phyloP scores from a whole-genome alignment of 169 alveolate genomes.

The Cryptosporidium ryanae region DNA sequence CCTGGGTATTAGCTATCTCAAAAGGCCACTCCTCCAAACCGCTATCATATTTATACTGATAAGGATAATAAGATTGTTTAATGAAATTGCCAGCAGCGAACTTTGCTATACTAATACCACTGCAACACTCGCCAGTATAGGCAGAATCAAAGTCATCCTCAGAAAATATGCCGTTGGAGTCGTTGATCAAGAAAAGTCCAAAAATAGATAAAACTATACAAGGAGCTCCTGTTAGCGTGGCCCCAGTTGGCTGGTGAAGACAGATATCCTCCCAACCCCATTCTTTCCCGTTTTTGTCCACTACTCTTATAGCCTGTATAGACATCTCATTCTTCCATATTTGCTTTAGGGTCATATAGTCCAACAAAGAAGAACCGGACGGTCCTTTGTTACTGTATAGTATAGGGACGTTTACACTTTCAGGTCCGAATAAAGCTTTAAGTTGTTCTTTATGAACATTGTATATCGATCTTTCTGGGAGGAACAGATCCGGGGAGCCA shows the following conservation, averaged over 20 bases:
- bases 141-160: slow-evolving; percentile 64
- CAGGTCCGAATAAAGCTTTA: slow-evolving; percentile 36
- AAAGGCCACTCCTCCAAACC: slow-evolving; percentile 62
- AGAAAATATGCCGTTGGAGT: slow-evolving; percentile 40
- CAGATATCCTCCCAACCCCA: slow-evolving; percentile 75
- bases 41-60: slow-evolving; percentile 49
- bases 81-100: slow-evolving; percentile 69
- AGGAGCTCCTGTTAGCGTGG: slow-evolving; percentile 48
- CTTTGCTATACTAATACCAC: slow-evolving; percentile 47
- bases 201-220: slow-evolving; percentile 52
- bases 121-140: slow-evolving; percentile 63
- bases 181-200: slow-evolving; percentile 63
- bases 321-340: slow-evolving; percentile 71
- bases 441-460: slow-evolving; percentile 39
- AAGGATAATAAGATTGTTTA: slow-evolving; percentile 50
- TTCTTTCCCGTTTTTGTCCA: slow-evolving; percentile 51
- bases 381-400: slow-evolving; percentile 72
- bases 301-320: slow-evolving; percentile 53
- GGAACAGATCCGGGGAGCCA: slow-evolving; percentile 64
- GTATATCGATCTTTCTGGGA: slow-evolving; percentile 53
- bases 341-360: slow-evolving; percentile 35
- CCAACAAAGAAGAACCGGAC: slow-evolving; percentile 45
- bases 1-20: slow-evolving; percentile 46
- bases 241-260: slow-evolving; percentile 65
- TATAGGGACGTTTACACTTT: slow-evolving; percentile 37